Evolutionary conservation across 2,329 filamentous ascomycete genomes (phyloP).

Genomic region (Leptographium flavum): DNA sequence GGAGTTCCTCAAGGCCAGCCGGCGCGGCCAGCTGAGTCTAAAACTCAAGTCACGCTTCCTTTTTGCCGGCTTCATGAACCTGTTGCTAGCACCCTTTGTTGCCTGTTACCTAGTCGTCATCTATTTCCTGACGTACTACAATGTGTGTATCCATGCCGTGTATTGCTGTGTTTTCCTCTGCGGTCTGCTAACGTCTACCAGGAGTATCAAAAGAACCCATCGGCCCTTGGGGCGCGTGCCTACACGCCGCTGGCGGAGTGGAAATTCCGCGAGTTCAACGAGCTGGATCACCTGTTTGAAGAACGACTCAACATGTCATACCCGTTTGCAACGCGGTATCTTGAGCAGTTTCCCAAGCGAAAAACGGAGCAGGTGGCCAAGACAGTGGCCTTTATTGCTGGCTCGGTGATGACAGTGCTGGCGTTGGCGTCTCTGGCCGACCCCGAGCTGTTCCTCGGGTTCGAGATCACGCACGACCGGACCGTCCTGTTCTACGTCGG

Average conservation of each 20-base stretch:
- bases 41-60: constrained; percentile 65
- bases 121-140: constrained; percentile 92
- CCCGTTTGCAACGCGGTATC: constrained; percentile 79
- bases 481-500: constrained; percentile 86
- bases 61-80: constrained; percentile 73
- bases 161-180: not conserved
- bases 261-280: constrained; percentile 98
- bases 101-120: constrained; percentile 76
- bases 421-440: constrained; percentile 76
- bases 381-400: constrained; percentile 76
- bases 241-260: constrained; percentile 92
- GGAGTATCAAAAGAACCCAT: constrained; percentile 92
- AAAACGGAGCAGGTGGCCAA: constrained; percentile 76
- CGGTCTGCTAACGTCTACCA: constrained; percentile 19
- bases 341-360: constrained; percentile 92
- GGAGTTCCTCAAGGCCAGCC: constrained; percentile 71
- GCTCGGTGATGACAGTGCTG: constrained; percentile 74
- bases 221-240: constrained; percentile 70
- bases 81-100: constrained; percentile 75
- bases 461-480: constrained; percentile 79
- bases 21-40: constrained; percentile 63
- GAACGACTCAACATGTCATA: constrained; percentile 88
- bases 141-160: constrained; percentile 36
- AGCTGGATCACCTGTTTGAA: constrained; percentile 81
- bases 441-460: constrained; percentile 77